Evolutionary conservation across 345 rosid species (phyloP).

Genomic region (Pistacia vera): DNA sequence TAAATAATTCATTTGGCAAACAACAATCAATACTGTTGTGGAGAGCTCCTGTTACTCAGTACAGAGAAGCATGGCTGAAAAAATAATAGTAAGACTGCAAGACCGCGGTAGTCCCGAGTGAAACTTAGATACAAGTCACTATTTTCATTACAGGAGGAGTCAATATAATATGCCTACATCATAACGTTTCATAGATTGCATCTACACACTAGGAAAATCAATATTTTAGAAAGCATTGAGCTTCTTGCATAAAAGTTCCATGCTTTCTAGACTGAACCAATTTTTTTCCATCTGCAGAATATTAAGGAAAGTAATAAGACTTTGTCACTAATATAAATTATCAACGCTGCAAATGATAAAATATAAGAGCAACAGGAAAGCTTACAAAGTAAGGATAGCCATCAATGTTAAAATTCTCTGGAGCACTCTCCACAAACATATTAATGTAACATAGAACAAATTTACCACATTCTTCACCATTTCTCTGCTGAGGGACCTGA

Average conservation of each 20-base stretch:
- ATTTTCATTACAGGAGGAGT: background rate
- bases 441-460: conserved; percentile 72
- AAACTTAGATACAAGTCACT: background rate
- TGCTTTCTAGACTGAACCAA: conserved; percentile 57
- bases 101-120: background rate
- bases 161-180: background rate
- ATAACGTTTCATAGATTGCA: background rate
- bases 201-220: background rate
- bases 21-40: background rate
- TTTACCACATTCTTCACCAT: conserved; percentile 66
- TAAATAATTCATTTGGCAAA: background rate
- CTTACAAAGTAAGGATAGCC: conserved; percentile 63
- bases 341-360: background rate
- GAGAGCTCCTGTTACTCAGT: background rate
- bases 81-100: background rate
- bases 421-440: conserved; percentile 56
- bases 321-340: background rate
- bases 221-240: no score
- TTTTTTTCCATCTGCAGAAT: conserved; percentile 54
- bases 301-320: background rate
- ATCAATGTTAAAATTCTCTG: conserved; percentile 39
- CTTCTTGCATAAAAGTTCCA: conserved; percentile 43
- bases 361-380: conserved; percentile 7
- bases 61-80: background rate
- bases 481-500: conserved; percentile 81